These are phyloP conservation scores for Bryum argenteum DNA, from an alignment of 225 moss, liverwort and hornwort genomes.

Conservation along the genomic window DNA sequence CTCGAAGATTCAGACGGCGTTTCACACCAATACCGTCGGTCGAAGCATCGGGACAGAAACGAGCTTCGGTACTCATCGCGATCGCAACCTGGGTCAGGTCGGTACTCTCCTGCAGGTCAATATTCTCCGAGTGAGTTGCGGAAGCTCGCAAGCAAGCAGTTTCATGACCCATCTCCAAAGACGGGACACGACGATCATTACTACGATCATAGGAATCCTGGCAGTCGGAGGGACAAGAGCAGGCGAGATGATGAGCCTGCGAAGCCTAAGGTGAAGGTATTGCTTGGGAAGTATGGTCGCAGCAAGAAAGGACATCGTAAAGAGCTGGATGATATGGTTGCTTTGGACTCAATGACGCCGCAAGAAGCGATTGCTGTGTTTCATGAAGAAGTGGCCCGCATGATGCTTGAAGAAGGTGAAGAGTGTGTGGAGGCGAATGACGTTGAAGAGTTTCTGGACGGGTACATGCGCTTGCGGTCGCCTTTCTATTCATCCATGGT, in stretches of 20 bases:
- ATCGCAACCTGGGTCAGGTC: conserved; percentile 31
- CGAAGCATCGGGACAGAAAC: conserved; percentile 10
- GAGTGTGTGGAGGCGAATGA: conserved; percentile 43
- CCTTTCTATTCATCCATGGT: conserved; percentile 62
- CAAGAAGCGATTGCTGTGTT: conserved; percentile 57
- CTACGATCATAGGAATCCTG: conserved; percentile 12
- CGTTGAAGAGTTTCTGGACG: conserved; percentile 52
- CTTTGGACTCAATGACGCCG: conserved; percentile 48
- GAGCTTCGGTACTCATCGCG: conserved; percentile 23
- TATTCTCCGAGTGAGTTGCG: conserved; percentile 9
- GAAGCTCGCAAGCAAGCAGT: conserved; percentile 26
- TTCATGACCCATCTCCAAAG: conserved; percentile 6
- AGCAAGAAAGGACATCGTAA: conserved; percentile 31
- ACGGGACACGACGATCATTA: conserved; percentile 26
- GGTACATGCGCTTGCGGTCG: conserved; percentile 54
- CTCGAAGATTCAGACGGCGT: conserved; percentile 42
- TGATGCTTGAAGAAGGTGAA: conserved; percentile 53
- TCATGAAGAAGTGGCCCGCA: conserved; percentile 61
- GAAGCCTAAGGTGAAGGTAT: conserved; percentile 29
- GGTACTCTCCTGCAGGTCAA: conserved; percentile 27
- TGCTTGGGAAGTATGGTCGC: conserved; percentile 28
- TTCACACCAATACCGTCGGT: conserved; percentile 30
- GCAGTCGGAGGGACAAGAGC: conserved; percentile 1
- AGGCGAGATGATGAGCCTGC: conserved; percentile 16
- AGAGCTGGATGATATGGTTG: conserved; percentile 12